Evolutionary conservation across 345 rosid species (phyloP).

Genomic region (Noccaea caerulescens): DNA sequence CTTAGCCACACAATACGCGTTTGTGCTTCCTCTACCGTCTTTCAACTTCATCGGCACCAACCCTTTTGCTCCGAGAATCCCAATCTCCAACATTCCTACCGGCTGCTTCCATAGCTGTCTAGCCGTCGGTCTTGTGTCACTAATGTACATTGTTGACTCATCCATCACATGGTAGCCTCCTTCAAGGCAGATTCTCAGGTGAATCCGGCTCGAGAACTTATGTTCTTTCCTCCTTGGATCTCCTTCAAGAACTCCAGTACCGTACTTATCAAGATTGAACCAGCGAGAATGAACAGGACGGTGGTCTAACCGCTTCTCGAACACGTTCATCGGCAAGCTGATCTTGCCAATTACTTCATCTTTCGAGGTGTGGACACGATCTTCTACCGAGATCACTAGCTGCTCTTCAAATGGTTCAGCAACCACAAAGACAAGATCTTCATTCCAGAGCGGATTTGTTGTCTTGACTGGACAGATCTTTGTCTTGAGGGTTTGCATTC

Average conservation of each 20-base stretch:
- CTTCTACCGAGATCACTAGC: constrained; percentile 69
- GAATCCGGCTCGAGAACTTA: constrained; percentile 79
- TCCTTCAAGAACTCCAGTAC: constrained; percentile 71
- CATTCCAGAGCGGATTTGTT: constrained; percentile 71
- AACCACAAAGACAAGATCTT: constrained; percentile 82
- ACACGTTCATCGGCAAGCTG: constrained; percentile 52
- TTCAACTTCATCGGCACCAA: constrained; percentile 84
- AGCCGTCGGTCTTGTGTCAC: constrained; percentile 88
- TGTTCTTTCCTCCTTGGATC: constrained; percentile 76
- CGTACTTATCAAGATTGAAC: constrained; percentile 84
- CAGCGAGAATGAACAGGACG: constrained; percentile 80
- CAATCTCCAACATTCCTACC: constrained; percentile 74
- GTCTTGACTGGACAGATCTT: constrained; percentile 56
- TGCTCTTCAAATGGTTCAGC: constrained; percentile 98
- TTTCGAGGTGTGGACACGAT: constrained; percentile 60
- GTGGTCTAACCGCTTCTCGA: constrained; percentile 88
- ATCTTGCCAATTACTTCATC: constrained; percentile 76
- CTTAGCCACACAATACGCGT: constrained; percentile 81
- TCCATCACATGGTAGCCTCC: constrained; percentile 96
- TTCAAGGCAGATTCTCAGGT: constrained; percentile 79
- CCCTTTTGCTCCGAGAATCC: constrained; percentile 69
- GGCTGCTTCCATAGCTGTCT: constrained; percentile 88
- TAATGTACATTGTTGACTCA: constrained; percentile 83
- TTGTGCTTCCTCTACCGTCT: constrained; percentile 67
- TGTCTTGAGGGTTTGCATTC: constrained; percentile 76